Conservation (phyloP, 345 rosid genomes). For the Lepidium aucheri region DNA sequence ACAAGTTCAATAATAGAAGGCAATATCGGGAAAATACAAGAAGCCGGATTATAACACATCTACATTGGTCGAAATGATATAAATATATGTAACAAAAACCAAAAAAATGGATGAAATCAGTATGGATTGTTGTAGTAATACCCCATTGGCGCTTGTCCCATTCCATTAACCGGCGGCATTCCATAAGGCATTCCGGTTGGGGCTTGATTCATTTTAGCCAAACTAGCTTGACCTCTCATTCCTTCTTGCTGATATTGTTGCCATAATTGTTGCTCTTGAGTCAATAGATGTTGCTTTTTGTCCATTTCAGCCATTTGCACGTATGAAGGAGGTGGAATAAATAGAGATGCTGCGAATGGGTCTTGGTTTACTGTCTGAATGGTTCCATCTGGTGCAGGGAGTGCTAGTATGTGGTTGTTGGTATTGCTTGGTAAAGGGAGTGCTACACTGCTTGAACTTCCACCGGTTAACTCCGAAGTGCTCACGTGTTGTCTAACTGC, state of each 20-base stretch:
- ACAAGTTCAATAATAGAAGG: not conserved
- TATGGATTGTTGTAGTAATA: conserved; percentile 35
- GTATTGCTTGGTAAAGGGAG: conserved; percentile 41
- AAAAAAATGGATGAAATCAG: conserved; percentile 25
- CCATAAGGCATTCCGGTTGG: conserved; percentile 54
- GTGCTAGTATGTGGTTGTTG: conserved; percentile 53
- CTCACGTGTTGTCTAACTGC: conserved; percentile 53
- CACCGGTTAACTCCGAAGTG: conserved; percentile 47
- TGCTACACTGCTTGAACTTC: conserved; percentile 80
- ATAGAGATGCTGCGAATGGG: conserved; percentile 61
- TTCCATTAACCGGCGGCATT: conserved; percentile 40
- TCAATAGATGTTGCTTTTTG: conserved; percentile 53
- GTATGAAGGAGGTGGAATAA: conserved; percentile 67
- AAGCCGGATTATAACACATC: conserved; percentile 19
- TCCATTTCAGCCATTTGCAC: conserved; percentile 87
- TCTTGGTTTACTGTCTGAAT: conserved; percentile 61
- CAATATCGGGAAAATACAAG: conserved; percentile 1
- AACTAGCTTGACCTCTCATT: conserved; percentile 66
- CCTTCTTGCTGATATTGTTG: conserved; percentile 61
- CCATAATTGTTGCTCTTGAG: conserved; percentile 64
- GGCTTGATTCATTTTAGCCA: conserved; percentile 43
- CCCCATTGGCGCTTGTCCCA: conserved; percentile 34
- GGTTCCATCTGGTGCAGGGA: conserved; percentile 76
- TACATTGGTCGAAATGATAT: conserved; percentile 9
- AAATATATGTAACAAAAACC: conserved; percentile 7